These are phyloP conservation scores for Lipomyces mesembrius DNA, from an alignment of 805 yeast genomes.

Conservation along the genomic window DNA sequence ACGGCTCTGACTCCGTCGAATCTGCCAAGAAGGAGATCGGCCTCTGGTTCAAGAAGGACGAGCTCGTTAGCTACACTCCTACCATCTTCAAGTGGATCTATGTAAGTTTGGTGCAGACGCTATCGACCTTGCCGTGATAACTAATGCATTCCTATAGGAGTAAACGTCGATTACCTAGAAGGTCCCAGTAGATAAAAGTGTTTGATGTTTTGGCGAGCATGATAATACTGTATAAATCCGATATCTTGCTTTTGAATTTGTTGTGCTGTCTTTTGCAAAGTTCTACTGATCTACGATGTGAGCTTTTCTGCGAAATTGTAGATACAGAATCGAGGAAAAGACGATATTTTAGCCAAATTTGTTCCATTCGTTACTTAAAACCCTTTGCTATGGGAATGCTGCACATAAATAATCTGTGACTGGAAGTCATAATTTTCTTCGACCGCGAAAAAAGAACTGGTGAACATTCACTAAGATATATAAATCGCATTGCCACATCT, in stretches of 20 bases:
- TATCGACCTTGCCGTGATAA: neutral
- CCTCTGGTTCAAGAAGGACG: slow-evolving; percentile 98
- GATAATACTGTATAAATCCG: neutral
- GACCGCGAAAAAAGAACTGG: neutral
- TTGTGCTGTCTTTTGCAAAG: neutral
- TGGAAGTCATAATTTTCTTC: neutral
- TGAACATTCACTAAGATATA: no score
- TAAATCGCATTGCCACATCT: neutral
- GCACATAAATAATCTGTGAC: neutral
- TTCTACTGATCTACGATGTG: neutral
- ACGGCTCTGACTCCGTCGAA: slow-evolving; percentile 99
- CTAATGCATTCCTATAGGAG: neutral
- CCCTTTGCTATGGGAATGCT: neutral
- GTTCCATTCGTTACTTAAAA: neutral
- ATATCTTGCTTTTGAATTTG: neutral
- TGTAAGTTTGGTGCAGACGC: slow-evolving; percentile 38
- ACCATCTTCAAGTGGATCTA: slow-evolving; percentile 87
- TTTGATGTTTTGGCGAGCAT: neutral
- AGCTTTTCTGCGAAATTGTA: neutral
- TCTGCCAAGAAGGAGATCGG: slow-evolving; percentile 93
- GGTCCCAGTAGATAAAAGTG: neutral
- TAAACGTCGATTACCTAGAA: neutral
- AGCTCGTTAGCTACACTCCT: slow-evolving; percentile 88
- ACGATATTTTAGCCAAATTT: neutral
- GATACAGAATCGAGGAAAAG: neutral